These are phyloP conservation scores for Curvularia sp. DNA, from an alignment of 2,329 filamentous ascomycete species.

Conservation along the genomic window DNA sequence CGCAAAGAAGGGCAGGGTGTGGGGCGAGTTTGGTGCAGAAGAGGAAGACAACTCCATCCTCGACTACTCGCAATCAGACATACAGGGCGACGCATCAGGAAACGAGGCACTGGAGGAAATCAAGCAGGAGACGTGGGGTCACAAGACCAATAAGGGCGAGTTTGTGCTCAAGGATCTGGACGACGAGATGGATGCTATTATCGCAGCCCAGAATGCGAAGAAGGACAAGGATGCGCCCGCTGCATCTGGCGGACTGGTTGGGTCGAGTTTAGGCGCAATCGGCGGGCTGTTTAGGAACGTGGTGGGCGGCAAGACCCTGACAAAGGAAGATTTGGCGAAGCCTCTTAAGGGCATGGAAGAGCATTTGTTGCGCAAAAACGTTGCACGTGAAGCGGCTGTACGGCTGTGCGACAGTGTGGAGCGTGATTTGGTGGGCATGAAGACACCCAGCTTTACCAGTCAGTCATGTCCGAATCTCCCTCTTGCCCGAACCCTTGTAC, in stretches of 20 bases:
- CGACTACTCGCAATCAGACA: slow-evolving; percentile 82
- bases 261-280: slow-evolving; percentile 80
- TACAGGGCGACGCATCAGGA: slow-evolving; percentile 56
- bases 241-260: slow-evolving; percentile 69
- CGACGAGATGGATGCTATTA: slow-evolving; percentile 89
- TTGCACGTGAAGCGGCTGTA: slow-evolving; percentile 90
- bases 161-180: slow-evolving; percentile 94
- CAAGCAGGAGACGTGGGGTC: slow-evolving; percentile 83
- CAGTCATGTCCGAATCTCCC: slow-evolving; percentile 20
- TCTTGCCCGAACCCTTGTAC: slow-evolving; percentile 7
- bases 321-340: slow-evolving; percentile 86
- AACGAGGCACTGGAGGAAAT: slow-evolving; percentile 74
- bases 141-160: slow-evolving; percentile 82
- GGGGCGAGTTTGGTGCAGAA: slow-evolving; percentile 90
- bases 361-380: slow-evolving; percentile 92
- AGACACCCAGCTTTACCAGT: slow-evolving; percentile 90
- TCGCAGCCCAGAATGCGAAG: slow-evolving; percentile 77
- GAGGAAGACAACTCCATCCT: slow-evolving; percentile 80
- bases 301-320: slow-evolving; percentile 90
- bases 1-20: slow-evolving; percentile 85
- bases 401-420: slow-evolving; percentile 91
- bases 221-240: slow-evolving; percentile 39
- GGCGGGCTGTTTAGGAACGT: slow-evolving; percentile 92
- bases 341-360: slow-evolving; percentile 96
- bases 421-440: slow-evolving; percentile 85